Conservation (phyloP, 768 basidiomycete species). For the Naganishia antarctica region DNA sequence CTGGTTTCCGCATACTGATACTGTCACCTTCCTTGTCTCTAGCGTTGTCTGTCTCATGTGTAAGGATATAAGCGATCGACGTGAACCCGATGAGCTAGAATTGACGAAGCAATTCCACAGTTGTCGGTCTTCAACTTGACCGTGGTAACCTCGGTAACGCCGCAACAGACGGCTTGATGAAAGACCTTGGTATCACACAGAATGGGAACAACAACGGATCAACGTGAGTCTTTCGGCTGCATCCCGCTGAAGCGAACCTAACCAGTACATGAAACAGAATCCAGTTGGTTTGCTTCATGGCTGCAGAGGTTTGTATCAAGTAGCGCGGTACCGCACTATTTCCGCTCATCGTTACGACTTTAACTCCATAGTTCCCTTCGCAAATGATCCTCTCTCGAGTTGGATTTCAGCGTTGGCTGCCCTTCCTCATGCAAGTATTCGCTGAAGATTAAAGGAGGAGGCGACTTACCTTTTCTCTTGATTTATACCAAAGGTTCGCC, state of each 20-base stretch:
- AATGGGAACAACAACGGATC: constrained; percentile 43
- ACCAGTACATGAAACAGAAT: not conserved
- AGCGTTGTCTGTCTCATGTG: constrained; percentile 14
- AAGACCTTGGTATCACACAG: constrained; percentile 44
- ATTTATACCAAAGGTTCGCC: not conserved
- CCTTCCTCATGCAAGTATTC: constrained; percentile 18
- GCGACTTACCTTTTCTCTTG: not conserved
- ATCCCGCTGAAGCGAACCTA: not conserved
- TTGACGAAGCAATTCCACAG: not conserved
- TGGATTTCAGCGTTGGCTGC: constrained; percentile 29
- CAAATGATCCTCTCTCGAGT: constrained; percentile 24
- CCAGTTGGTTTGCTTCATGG: constrained; percentile 16
- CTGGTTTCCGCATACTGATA: no score
- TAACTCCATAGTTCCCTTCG: constrained; percentile 33
- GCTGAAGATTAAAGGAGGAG: no score
- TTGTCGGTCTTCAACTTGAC: constrained; percentile 28
- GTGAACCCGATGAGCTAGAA: no score
- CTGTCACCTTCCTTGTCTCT: not conserved
- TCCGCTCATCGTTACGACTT: not conserved
- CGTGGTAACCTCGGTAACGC: constrained; percentile 43
- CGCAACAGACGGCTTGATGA: constrained; percentile 38
- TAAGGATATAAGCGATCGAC: not conserved
- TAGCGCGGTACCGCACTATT: not conserved
- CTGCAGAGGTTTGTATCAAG: constrained; percentile 7
- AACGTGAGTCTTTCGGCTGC: not conserved